Evolutionary conservation across 2,329 filamentous ascomycete genomes (phyloP), one percentile per base, ranked within the genome.

Genomic region (Colletotrichum costaricense): DNA sequence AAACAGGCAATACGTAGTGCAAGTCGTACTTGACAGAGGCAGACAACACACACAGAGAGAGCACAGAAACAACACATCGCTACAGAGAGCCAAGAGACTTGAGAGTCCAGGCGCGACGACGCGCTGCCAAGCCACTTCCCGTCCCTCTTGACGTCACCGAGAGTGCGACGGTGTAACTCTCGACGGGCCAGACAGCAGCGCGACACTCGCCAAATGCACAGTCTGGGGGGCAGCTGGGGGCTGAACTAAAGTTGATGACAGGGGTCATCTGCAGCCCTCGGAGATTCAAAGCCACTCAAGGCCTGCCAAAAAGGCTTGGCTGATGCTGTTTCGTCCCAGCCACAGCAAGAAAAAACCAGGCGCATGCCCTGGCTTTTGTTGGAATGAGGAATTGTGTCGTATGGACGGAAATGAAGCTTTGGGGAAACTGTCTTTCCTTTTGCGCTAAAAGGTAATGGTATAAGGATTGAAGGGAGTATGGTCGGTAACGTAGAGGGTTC

Each of bases 271-370:
- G n/a, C 9, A 19, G n/a, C 28, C 19, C 28, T 57, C 57, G 3
- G 33, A 2, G 1, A 0, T 14, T 22, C 9, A 4, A 59, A 72
- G 69, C 65, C 65, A 69, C 42, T 72, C n/a, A 5, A n/a, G 66
- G 58, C 59, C 69, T 52, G 59, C 69, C 11, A 64, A 69, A 69
- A 64, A 46, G 30, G 57, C 69, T 72, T 72, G 69, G 69, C 69
- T 72, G 69, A 72, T 72, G 69, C 65, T 58, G 4, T 69, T 16
- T 24, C 22, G 52, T 46, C 42, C 22, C 69, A 69, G 58, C 69
- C 69, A 72, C 69, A 64, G 56, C 28, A 28, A 58, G 38, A 42
- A 42, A 16, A 8, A 26, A 12, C 19, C 16, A 28, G 14, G 42
- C 19, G 11, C 42, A 49, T 49, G 28, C n/a, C 8, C 26, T 54